These are phyloP conservation scores for Diaporthe sp. DNA, from an alignment of 2,329 filamentous ascomycete genomes.

Conservation along the genomic window DNA sequence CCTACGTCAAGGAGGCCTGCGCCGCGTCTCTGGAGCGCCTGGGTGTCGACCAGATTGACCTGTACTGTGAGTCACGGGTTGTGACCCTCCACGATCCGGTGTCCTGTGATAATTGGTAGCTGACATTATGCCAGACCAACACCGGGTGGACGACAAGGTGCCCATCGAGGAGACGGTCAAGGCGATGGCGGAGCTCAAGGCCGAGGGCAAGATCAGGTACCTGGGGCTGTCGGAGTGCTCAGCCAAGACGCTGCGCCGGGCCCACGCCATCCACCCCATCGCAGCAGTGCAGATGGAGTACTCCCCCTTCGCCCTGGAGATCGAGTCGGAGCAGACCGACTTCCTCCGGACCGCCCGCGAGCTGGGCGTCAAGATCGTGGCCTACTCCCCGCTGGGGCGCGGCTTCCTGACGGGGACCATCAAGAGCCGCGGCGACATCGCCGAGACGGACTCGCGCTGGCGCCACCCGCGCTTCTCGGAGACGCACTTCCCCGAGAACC, in stretches of 20 bases:
- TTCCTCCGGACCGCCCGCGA: constrained; percentile 65
- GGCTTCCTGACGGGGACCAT: constrained; percentile 65
- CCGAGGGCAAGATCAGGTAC: constrained; percentile 65
- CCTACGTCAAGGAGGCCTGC: constrained; percentile 47
- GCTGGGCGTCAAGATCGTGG: constrained; percentile 65
- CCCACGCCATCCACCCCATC: constrained; percentile 60
- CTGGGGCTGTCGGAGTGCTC: constrained; percentile 63
- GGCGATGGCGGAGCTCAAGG: constrained; percentile 61
- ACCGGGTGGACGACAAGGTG: constrained; percentile 59
- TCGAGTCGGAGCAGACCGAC: constrained; percentile 64
- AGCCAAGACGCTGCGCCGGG: constrained; percentile 60
- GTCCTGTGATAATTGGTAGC: neutral
- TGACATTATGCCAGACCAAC: constrained; percentile 47
- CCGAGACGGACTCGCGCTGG: constrained; percentile 54
- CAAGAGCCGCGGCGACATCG: constrained; percentile 58
- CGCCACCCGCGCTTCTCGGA: constrained; percentile 56
- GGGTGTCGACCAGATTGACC: constrained; percentile 63
- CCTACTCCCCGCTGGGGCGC: constrained; percentile 68
- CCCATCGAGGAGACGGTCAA: constrained; percentile 61
- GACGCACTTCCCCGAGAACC: constrained; percentile 65
- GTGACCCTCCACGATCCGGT: neutral
- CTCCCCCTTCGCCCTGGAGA: constrained; percentile 65
- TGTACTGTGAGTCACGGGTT: constrained; percentile 54
- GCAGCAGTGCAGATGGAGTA: constrained; percentile 66
- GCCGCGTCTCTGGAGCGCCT: constrained; percentile 57